phyloP scores from a whole-genome alignment of 129 eudicot species.

The Chrysanthemum seticuspe region DNA sequence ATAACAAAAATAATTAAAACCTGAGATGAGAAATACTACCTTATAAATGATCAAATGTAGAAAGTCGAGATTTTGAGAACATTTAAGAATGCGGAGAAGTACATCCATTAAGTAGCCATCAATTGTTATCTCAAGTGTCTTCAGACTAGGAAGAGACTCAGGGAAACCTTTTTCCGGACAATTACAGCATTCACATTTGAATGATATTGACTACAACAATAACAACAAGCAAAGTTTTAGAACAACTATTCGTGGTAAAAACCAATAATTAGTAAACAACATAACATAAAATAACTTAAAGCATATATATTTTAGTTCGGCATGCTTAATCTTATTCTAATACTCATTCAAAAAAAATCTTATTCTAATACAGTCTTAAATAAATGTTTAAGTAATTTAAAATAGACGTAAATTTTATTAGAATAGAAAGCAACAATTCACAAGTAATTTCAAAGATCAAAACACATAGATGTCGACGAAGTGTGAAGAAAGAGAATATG shows the following conservation, averaged over 20 bases:
- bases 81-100: neutral
- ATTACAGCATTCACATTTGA: neutral
- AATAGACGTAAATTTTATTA: too few relatives aligned
- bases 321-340: too few relatives aligned
- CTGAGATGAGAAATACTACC: neutral
- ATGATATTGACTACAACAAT: neutral
- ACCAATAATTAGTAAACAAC: too few relatives aligned
- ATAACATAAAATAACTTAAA: too few relatives aligned
- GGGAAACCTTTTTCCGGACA: neutral
- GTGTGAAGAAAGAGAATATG: too few relatives aligned
- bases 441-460: too few relatives aligned
- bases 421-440: too few relatives aligned
- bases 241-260: neutral
- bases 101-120: neutral
- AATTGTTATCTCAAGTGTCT: neutral
- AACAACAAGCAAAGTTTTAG: neutral
- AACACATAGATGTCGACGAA: too few relatives aligned
- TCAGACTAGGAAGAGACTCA: constrained; percentile 3
- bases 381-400: too few relatives aligned
- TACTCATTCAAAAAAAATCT: too few relatives aligned
- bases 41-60: neutral
- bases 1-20: neutral
- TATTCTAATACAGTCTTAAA: too few relatives aligned
- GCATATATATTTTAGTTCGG: too few relatives aligned
- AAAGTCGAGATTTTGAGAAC: constrained; percentile 8